Base-by-base conservation (phyloP, 805 yeast genomes). In the Cyberlindnera xishuangbannaensis region DNA sequence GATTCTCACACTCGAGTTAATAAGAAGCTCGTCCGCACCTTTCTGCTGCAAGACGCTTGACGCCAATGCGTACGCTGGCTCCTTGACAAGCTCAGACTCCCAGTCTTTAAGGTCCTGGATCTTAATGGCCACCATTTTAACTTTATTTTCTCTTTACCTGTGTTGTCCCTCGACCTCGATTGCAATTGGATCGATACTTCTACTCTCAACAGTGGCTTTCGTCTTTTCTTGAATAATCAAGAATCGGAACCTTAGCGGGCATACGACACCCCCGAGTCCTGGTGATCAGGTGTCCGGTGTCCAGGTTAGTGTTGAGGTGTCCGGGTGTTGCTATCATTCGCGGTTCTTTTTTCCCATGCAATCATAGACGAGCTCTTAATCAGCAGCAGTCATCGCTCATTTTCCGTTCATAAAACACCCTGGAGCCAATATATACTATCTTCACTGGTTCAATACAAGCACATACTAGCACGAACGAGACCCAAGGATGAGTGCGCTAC, bases 401-500 rank as follows among this genome's bases (percentile, higher is more conserved):
- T 14, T 11, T 12, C 18, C 18, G 9, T 18, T 15, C 6, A 15
- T 15, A 18, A 29, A 25, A 10, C 29, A n/a, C n/a, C n/a, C n/a
- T n/a, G n/a, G n/a, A n/a, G n/a, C n/a, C n/a, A n/a, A n/a, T n/a
- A n/a, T n/a, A n/a, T n/a, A n/a, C n/a, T n/a, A n/a, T n/a, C n/a
- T n/a, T n/a, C n/a, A n/a, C n/a, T n/a, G n/a, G n/a, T n/a, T n/a
- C n/a, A n/a, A n/a, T n/a, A n/a, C n/a, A n/a, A n/a, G n/a, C n/a
- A n/a, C n/a, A n/a, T n/a, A n/a, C n/a, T n/a, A n/a, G n/a, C n/a
- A n/a, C n/a, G n/a, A n/a, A n/a, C n/a, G n/a, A n/a, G n/a, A n/a
- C n/a, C n/a, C n/a, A n/a, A n/a, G n/a, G 7, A 87, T 88, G 97
- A 82, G 95, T 60, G 86, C 96, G 2, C 64, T 88, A 26, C 66